Percentiles rank a stretch among this genome's conserved stretches.
phyloP scores from a whole-genome alignment of 805 yeast genomes.

The Ogataea saltuana region DNA sequence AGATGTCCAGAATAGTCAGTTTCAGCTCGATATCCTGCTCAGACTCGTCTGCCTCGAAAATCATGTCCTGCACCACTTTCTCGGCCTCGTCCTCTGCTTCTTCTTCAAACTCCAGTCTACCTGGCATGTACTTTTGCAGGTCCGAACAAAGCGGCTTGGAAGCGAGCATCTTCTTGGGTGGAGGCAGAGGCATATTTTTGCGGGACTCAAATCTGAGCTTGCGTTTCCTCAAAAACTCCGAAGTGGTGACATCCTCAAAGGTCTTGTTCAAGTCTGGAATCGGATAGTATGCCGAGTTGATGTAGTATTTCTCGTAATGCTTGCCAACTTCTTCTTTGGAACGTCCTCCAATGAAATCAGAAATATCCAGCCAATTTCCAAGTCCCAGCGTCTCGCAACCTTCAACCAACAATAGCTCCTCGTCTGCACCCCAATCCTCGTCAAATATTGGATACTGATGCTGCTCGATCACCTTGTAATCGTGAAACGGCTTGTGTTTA shows the following conservation, averaged over 20 bases:
- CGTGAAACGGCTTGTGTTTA: conserved; percentile 92
- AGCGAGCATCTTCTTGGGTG: conserved; percentile 84
- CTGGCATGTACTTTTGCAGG: conserved; percentile 98
- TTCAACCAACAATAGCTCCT: conserved; percentile 82
- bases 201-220: conserved; percentile 72
- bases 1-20: conserved; percentile 82
- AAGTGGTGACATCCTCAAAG: conserved; percentile 62
- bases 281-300: conserved; percentile 75
- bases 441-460: conserved; percentile 91
- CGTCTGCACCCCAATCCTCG: conserved; percentile 98
- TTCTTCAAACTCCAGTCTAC: conserved; percentile 92
- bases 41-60: conserved; percentile 90
- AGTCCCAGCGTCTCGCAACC: conserved; percentile 90
- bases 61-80: conserved; percentile 89
- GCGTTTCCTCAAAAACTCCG: conserved; percentile 66
- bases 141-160: conserved; percentile 97
- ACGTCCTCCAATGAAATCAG: conserved; percentile 92
- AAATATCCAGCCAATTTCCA: conserved; percentile 98
- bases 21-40: conserved; percentile 88
- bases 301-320: conserved; percentile 75
- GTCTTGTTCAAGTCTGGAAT: conserved; percentile 81
- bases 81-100: conserved; percentile 98
- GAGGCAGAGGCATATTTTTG: conserved; percentile 73
- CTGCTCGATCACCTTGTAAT: conserved; percentile 88
- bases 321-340: conserved; percentile 87